A percentile compares a stretch with the other conserved stretches of the same genome.
Conservation (phyloP, 768 basidiomycete species). For the Wakefieldia striispora region DNA sequence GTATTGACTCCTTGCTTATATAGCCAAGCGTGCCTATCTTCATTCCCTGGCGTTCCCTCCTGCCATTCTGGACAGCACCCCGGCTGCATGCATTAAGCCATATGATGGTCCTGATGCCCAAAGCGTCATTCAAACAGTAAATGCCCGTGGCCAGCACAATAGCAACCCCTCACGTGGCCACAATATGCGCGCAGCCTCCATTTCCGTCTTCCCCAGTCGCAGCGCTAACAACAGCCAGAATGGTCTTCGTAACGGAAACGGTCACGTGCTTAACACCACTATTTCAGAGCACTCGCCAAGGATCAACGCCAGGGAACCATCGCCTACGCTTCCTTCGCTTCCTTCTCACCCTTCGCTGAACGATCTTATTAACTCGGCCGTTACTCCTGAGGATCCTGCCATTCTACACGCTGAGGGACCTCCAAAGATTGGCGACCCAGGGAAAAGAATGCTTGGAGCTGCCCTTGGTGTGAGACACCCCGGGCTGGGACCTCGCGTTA, state of each 20-base stretch:
- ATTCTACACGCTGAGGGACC: conserved; percentile 53
- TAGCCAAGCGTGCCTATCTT: conserved; percentile 57
- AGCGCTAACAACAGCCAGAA: conserved; percentile 39
- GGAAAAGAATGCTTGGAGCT: conserved; percentile 85
- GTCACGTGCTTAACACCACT: conserved; percentile 38
- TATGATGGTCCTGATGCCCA: conserved; percentile 96
- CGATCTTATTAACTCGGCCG: conserved; percentile 75
- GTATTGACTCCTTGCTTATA: background rate
- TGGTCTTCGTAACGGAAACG: conserved; percentile 32
- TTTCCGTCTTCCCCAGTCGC: conserved; percentile 61
- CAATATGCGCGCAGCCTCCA: conserved; percentile 64
- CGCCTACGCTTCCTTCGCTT: conserved; percentile 77
- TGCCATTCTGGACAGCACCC: conserved; percentile 54
- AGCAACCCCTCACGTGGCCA: conserved; percentile 68
- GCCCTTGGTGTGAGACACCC: conserved; percentile 85
- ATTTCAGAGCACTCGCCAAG: conserved; percentile 51
- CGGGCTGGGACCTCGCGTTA: conserved; percentile 58
- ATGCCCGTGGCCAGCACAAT: conserved; percentile 63
- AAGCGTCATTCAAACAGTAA: conserved; percentile 77
- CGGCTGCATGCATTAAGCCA: conserved; percentile 69
- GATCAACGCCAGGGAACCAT: conserved; percentile 62
- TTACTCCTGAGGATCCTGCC: conserved; percentile 60
- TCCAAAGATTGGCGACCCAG: conserved; percentile 86
- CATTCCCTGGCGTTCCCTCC: conserved; percentile 83
- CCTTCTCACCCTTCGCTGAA: conserved; percentile 85